Evolutionary conservation across 163 green algal genomes (phyloP).

Genomic region (Scenedesmus sp.): DNA sequence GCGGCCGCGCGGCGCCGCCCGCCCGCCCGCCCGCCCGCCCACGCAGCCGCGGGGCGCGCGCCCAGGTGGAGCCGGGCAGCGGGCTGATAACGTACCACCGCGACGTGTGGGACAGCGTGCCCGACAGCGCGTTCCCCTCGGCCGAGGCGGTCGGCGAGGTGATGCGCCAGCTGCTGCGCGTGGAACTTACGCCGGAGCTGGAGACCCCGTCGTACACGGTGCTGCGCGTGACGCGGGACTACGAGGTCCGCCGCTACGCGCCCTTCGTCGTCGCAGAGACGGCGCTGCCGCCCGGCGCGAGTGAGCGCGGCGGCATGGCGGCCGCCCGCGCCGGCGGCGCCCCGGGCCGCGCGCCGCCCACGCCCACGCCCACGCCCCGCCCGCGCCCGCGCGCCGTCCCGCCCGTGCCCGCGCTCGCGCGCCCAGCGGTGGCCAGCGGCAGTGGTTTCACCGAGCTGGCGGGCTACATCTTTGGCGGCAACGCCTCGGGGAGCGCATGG

Average conservation of each 20-base stretch:
- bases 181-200: constrained; percentile 70
- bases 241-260: constrained; percentile 77
- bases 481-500: constrained; percentile 68
- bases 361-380: too few species aligned
- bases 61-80: constrained; percentile 61
- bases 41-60: neutral
- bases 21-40: too few species aligned
- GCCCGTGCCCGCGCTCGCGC: too few species aligned
- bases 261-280: constrained; percentile 74
- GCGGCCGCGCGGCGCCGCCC: too few species aligned
- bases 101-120: constrained; percentile 76
- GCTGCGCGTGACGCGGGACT: constrained; percentile 63
- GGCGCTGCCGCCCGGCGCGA: constrained; percentile 49
- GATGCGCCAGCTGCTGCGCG: constrained; percentile 40
- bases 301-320: constrained; percentile 3
- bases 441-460: constrained; percentile 77
- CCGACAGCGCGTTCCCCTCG: constrained; percentile 67
- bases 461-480: constrained; percentile 85
- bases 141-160: constrained; percentile 59
- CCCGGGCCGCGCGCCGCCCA: too few species aligned
- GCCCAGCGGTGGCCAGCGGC: too few species aligned
- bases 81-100: constrained; percentile 68
- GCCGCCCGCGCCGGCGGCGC: too few species aligned
- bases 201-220: constrained; percentile 75
- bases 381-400: neutral